Conservation (phyloP, 306 rosid genomes). For the Myrica gale region DNA sequence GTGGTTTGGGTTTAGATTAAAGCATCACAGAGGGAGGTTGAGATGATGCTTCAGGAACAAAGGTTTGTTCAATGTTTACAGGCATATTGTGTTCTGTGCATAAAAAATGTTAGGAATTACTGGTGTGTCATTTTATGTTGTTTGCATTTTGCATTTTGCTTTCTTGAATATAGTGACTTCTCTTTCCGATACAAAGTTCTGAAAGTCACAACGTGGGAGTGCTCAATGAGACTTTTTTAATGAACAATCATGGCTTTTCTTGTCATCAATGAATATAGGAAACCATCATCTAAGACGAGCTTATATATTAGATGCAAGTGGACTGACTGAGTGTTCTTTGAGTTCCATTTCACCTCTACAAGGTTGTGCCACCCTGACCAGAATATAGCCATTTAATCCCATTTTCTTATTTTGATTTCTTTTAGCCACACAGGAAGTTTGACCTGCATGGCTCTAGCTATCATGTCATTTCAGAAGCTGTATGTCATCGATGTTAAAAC, state of each 20-base stretch:
- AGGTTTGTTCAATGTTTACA: slow-evolving; percentile 31
- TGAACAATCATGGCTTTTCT: neutral
- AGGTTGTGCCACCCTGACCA: neutral
- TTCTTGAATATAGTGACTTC: neutral
- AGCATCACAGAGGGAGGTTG: slow-evolving; percentile 80
- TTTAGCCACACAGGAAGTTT: neutral
- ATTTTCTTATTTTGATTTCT: neutral
- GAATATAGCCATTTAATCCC: neutral
- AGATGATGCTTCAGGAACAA: slow-evolving; percentile 75
- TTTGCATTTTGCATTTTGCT: slow-evolving; percentile 3
- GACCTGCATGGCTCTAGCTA: neutral
- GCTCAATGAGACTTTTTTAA: neutral
- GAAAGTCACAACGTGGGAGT: neutral
- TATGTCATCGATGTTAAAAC: neutral
- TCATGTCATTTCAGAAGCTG: neutral
- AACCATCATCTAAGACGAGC: neutral
- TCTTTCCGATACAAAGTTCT: neutral
- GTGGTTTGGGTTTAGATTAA: slow-evolving; percentile 60
- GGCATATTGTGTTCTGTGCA: slow-evolving; percentile 27
- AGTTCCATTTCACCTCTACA: neutral
- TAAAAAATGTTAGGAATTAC: slow-evolving; percentile 19
- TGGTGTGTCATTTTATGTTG: neutral
- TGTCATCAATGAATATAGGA: neutral
- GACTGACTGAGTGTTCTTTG: neutral
- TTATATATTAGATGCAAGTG: neutral